phyloP scores from a whole-genome alignment of 106 monocot species.

The Chionographis japonica region DNA sequence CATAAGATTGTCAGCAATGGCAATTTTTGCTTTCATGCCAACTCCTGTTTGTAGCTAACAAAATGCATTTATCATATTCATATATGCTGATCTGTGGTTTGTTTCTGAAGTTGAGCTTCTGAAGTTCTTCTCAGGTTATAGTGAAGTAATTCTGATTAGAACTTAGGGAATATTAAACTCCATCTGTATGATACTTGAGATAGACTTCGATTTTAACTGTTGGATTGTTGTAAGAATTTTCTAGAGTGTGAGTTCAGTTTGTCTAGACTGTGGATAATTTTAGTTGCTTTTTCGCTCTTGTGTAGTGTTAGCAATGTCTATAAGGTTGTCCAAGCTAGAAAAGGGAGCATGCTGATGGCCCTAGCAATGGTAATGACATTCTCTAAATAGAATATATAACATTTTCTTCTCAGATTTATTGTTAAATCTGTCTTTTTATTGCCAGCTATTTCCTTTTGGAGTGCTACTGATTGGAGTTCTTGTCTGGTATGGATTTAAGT shows the following conservation, averaged over 20 bases:
- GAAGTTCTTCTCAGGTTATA: no score
- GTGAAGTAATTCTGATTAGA: no score
- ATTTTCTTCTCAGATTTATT: neutral
- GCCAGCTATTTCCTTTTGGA: constrained; percentile 81
- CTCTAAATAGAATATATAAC: neutral
- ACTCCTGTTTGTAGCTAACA: no score
- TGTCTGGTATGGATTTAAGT: constrained; percentile 52
- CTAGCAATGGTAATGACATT: constrained; percentile 79
- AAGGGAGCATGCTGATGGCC: constrained; percentile 88
- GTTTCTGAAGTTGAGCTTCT: no score
- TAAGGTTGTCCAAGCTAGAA: constrained; percentile 71
- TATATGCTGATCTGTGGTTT: no score
- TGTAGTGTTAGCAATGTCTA: constrained; percentile 78
- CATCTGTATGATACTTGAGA: no score
- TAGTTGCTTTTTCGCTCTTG: neutral
- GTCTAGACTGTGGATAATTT: neutral
- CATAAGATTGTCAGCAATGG: no score
- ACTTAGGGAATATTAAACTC: no score
- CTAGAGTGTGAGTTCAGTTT: neutral
- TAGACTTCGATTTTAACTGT: no score
- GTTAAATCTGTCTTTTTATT: constrained; percentile 5
- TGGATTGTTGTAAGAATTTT: neutral
- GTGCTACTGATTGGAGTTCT: constrained; percentile 70
- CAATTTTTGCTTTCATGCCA: no score
- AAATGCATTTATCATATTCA: no score